Conservation (phyloP, 441 rosid species). For the Gossypium schwendimanii region DNA sequence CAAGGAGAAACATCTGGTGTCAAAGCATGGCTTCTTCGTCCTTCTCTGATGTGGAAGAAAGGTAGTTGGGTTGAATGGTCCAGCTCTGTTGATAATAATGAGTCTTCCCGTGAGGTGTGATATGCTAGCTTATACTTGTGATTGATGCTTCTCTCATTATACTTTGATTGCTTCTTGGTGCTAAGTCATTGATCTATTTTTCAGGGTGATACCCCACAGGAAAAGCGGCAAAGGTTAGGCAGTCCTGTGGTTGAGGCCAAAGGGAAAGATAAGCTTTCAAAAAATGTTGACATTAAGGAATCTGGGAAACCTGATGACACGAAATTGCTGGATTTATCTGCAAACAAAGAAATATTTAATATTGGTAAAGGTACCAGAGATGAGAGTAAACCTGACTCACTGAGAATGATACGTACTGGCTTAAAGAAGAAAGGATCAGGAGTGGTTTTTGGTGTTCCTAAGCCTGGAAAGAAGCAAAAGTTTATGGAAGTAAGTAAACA, state of each 20-base stretch:
- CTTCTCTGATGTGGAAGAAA: slow-evolving; percentile 80
- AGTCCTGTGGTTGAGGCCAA: slow-evolving; percentile 38
- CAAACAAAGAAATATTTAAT: slow-evolving; percentile 53
- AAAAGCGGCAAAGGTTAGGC: slow-evolving; percentile 61
- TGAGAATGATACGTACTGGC: slow-evolving; percentile 60
- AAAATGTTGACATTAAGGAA: slow-evolving; percentile 28
- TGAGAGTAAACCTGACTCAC: slow-evolving; percentile 41
- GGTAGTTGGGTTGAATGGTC: slow-evolving; percentile 88
- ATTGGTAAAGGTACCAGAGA: slow-evolving; percentile 56
- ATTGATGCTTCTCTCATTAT: not conserved
- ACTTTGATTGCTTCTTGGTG: slow-evolving; percentile 11
- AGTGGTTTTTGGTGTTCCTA: slow-evolving; percentile 83
- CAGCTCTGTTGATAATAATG: slow-evolving; percentile 31
- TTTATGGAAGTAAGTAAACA: slow-evolving; percentile 98
- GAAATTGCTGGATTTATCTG: slow-evolving; percentile 45
- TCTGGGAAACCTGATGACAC: slow-evolving; percentile 42
- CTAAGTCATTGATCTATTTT: slow-evolving; percentile 22
- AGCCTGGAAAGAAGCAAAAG: slow-evolving; percentile 95
- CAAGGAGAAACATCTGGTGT: slow-evolving; percentile 53
- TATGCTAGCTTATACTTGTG: slow-evolving; percentile 10
- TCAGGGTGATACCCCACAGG: slow-evolving; percentile 86
- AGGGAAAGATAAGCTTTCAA: slow-evolving; percentile 43
- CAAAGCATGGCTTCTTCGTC: slow-evolving; percentile 79
- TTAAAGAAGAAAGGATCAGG: slow-evolving; percentile 77
- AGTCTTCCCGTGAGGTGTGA: slow-evolving; percentile 55